These are phyloP conservation scores for Tolypocladium album DNA, from an alignment of 2,329 filamentous ascomycete species.

Conservation along the genomic window DNA sequence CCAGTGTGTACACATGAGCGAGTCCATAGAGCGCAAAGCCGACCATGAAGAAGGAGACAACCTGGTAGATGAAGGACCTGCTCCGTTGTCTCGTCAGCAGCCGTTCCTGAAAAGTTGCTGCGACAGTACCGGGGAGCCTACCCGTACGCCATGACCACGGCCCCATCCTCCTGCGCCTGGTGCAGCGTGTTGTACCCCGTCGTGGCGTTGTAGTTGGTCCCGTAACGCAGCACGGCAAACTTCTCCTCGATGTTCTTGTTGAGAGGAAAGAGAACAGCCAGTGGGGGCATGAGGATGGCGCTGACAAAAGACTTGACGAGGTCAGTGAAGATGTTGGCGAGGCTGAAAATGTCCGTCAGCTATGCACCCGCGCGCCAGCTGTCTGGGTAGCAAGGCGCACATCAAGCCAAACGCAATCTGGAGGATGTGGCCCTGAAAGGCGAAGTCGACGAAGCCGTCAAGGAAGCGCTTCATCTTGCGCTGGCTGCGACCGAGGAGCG, in stretches of 20 bases:
- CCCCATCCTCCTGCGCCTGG: constrained; percentile 60
- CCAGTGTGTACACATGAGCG: constrained; percentile 49
- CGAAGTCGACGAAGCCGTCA: constrained; percentile 61
- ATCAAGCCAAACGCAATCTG: constrained; percentile 69
- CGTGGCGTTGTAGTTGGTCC: constrained; percentile 39
- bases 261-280: constrained; percentile 58
- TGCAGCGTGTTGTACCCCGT: constrained; percentile 59
- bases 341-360: constrained; percentile 26
- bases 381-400: constrained; percentile 26
- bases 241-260: constrained; percentile 65
- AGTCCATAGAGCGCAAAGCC: constrained; percentile 55
- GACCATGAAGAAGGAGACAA: constrained; percentile 55
- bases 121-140: constrained; percentile 19
- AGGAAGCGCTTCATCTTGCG: constrained; percentile 39
- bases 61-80: constrained; percentile 50
- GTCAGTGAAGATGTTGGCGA: constrained; percentile 60
- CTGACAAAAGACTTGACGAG: constrained; percentile 63
- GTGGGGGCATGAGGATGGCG: constrained; percentile 57
- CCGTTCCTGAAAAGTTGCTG: background rate
- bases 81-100: background rate
- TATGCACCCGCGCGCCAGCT: background rate
- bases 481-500: constrained; percentile 35
- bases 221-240: constrained; percentile 53
- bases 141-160: constrained; percentile 63
- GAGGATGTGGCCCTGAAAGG: constrained; percentile 62